Evolutionary conservation across 768 basidiomycete genomes (phyloP).

Genomic region (Boletus rubescentipes): DNA sequence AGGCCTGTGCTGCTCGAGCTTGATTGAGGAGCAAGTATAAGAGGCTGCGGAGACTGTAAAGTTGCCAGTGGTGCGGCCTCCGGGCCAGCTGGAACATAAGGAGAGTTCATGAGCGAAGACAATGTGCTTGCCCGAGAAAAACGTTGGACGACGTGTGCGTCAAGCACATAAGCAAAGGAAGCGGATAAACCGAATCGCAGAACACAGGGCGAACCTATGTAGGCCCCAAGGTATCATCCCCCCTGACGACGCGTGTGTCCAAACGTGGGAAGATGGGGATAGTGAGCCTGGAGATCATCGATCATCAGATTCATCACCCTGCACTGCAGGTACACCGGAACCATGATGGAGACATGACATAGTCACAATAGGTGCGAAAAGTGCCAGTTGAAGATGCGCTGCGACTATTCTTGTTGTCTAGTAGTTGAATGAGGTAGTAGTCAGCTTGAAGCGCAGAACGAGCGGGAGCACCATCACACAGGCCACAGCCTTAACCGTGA

Average conservation of each 20-base stretch:
- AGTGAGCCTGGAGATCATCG: no score
- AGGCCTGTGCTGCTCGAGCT: neutral
- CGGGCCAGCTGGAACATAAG: slow-evolving; percentile 3
- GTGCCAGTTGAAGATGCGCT: no score
- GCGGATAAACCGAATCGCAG: neutral
- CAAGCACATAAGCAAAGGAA: neutral
- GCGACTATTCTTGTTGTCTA: no score
- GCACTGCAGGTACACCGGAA: neutral
- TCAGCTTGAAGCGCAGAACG: no score
- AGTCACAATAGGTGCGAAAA: no score
- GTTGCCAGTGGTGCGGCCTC: slow-evolving; percentile 11
- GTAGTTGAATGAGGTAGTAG: no score
- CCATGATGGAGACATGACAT: neutral
- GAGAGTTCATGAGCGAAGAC: slow-evolving; percentile 7
- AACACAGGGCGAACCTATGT: slow-evolving; percentile 3
- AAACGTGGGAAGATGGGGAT: no score
- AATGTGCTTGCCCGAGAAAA: neutral
- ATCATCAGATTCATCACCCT: no score
- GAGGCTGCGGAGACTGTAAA: neutral
- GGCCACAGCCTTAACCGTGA: no score
- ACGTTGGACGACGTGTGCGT: neutral
- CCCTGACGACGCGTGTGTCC: slow-evolving; percentile 16
- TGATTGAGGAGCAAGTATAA: neutral
- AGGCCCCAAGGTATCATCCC: neutral
- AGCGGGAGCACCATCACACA: no score